Conservation (phyloP, 371 early-diverging fungal species). For the Rhizopus arrhizus region DNA sequence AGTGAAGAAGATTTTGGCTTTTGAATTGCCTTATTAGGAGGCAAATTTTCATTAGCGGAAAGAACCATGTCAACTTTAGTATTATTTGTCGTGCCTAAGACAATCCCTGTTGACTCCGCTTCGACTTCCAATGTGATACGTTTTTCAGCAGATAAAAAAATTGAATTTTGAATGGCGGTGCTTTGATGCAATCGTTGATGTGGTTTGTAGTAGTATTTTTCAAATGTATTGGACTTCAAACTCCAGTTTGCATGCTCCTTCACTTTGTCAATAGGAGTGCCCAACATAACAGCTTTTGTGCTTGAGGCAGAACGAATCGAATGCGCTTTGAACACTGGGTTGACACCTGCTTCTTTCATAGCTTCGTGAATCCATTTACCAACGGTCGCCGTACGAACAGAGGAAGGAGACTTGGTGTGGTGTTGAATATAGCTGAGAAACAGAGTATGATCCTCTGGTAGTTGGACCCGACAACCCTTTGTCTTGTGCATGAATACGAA, state of each 20-base stretch:
- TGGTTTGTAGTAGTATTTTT: constrained; percentile 17
- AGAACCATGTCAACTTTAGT: too few relatives aligned
- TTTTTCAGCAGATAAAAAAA: constrained; percentile 9
- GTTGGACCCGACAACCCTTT: neutral
- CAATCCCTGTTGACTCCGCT: constrained; percentile 19
- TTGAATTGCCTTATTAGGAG: too few relatives aligned
- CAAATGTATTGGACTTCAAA: constrained; percentile 10
- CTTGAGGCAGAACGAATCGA: constrained; percentile 13
- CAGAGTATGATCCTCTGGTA: constrained; percentile 13
- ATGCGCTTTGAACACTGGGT: neutral
- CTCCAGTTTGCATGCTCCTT: constrained; percentile 15
- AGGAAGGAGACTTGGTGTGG: neutral
- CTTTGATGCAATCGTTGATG: neutral
- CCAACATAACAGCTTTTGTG: constrained; percentile 14
- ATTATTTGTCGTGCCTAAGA: too few relatives aligned
- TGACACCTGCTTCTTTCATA: constrained; percentile 14
- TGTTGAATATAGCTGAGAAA: constrained; percentile 9
- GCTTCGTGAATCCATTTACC: constrained; percentile 9
- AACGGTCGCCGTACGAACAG: neutral
- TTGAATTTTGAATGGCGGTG: constrained; percentile 9
- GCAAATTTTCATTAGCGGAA: too few relatives aligned
- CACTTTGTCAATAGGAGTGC: neutral
- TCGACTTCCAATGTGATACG: constrained; percentile 10
- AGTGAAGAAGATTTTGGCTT: too few relatives aligned
- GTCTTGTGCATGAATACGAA: neutral